Conservation (phyloP, 75 land plant species). For the Cupressus sempervirens region DNA sequence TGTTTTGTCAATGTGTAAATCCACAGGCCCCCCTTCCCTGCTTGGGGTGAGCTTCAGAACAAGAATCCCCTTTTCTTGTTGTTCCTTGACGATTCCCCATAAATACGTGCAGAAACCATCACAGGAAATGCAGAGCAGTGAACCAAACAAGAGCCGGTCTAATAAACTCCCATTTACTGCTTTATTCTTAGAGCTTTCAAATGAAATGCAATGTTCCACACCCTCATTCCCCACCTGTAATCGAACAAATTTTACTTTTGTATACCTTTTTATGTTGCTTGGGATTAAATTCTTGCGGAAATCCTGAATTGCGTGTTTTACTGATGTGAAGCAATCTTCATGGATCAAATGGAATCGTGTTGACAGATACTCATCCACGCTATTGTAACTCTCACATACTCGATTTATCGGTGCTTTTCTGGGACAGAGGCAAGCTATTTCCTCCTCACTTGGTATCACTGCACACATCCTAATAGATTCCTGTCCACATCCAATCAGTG, state of each 20-base stretch:
- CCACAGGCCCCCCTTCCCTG: not conserved
- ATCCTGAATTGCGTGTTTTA: conserved; percentile 14
- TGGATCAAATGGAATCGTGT: conserved; percentile 21
- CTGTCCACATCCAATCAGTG: not conserved
- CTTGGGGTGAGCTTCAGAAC: not conserved
- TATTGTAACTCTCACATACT: conserved; percentile 16
- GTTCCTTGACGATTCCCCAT: conserved; percentile 11
- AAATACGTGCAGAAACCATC: conserved; percentile 7
- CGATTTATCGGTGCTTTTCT: conserved; percentile 5
- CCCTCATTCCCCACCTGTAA: not conserved
- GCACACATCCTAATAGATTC: conserved; percentile 3
- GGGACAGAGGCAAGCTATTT: conserved; percentile 2
- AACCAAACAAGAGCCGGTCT: conserved; percentile 16
- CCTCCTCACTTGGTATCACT: conserved; percentile 12
- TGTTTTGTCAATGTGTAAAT: not conserved
- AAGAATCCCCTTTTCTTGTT: not conserved
- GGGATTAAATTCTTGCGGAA: conserved; percentile 8
- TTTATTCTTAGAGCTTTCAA: not conserved
- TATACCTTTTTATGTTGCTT: not conserved
- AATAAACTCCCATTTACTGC: not conserved
- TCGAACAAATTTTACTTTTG: not conserved
- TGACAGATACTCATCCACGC: conserved; percentile 12
- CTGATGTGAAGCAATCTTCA: conserved; percentile 18
- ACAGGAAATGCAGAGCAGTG: conserved; percentile 18
- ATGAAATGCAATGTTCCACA: not conserved